These are phyloP conservation scores for Aureobasidium melanogenum DNA, from an alignment of 2,329 filamentous ascomycete genomes.

Conservation along the genomic window DNA sequence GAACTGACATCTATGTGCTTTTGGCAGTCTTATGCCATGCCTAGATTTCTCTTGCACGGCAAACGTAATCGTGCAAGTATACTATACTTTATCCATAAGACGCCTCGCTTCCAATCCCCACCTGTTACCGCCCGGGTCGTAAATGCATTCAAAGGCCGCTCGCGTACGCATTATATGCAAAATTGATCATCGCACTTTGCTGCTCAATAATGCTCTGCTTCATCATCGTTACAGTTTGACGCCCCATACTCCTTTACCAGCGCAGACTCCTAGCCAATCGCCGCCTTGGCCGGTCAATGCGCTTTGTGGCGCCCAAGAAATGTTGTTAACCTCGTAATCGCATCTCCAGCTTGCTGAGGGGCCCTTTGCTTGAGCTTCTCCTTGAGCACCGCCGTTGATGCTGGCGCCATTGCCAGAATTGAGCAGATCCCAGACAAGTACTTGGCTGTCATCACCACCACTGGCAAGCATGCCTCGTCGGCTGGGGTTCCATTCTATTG, in stretches of 20 bases:
- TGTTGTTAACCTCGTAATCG: constrained; percentile 77
- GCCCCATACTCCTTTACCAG: constrained; percentile 74
- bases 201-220: not conserved
- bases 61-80: constrained; percentile 1
- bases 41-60: not conserved
- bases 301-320: constrained; percentile 73
- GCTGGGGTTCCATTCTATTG: constrained; percentile 88
- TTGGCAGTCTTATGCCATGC: not conserved
- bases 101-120: constrained; percentile 1
- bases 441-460: constrained; percentile 83
- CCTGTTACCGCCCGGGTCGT: not conserved
- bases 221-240: constrained; percentile 42
- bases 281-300: constrained; percentile 59
- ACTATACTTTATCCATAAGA: not conserved
- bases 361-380: constrained; percentile 45
- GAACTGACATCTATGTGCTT: not conserved
- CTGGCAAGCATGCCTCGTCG: constrained; percentile 83
- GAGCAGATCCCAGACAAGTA: constrained; percentile 88
- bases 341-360: constrained; percentile 75
- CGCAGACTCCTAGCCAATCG: constrained; percentile 78
- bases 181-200: not conserved
- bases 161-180: constrained; percentile 6
- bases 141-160: constrained; percentile 6
- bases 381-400: constrained; percentile 13
- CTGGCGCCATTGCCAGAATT: constrained; percentile 38